Percentiles rank a stretch among this genome's conserved stretches.
Evolutionary conservation across 2,329 filamentous ascomycete genomes (phyloP).

Genomic region (Diaporthe sp.): DNA sequence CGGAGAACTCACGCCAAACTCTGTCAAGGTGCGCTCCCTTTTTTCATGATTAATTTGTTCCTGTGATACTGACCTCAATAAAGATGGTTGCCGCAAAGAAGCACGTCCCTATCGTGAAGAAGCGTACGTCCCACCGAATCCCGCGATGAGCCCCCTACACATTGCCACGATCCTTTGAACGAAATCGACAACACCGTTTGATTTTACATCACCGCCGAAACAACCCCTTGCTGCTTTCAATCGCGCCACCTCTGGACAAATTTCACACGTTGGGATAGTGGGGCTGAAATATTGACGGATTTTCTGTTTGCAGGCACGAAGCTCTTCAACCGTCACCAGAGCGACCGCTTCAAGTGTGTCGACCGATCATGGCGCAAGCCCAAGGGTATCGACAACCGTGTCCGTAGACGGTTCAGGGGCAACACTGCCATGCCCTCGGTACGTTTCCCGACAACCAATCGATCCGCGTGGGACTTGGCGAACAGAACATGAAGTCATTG

Average conservation of each 20-base stretch:
- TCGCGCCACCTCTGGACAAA: slow-evolving; percentile 30
- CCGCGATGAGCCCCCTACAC: slow-evolving; percentile 38
- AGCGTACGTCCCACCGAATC: slow-evolving; percentile 80
- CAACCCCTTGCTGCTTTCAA: background rate
- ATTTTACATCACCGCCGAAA: background rate
- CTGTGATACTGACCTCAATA: slow-evolving; percentile 33
- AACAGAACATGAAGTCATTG: background rate
- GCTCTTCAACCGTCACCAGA: slow-evolving; percentile 97
- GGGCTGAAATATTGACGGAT: slow-evolving; percentile 54
- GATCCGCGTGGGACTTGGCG: background rate
- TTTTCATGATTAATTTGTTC: background rate
- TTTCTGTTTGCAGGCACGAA: slow-evolving; percentile 79
- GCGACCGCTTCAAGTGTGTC: slow-evolving; percentile 95
- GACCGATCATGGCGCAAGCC: slow-evolving; percentile 96
- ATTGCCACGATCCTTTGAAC: slow-evolving; percentile 35
- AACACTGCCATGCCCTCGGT: slow-evolving; percentile 98
- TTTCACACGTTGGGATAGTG: slow-evolving; percentile 38
- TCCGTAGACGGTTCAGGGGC: slow-evolving; percentile 97
- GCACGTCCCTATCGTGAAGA: slow-evolving; percentile 99
- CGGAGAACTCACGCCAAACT: slow-evolving; percentile 37
- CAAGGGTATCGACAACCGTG: slow-evolving; percentile 99
- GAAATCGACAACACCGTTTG: slow-evolving; percentile 19
- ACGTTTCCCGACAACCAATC: slow-evolving; percentile 63
- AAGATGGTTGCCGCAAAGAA: slow-evolving; percentile 99
- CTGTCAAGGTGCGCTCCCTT: slow-evolving; percentile 39